phyloP scores from a whole-genome alignment of 495 filamentous ascomycete genomes.

The Schizothecium vesticola region DNA sequence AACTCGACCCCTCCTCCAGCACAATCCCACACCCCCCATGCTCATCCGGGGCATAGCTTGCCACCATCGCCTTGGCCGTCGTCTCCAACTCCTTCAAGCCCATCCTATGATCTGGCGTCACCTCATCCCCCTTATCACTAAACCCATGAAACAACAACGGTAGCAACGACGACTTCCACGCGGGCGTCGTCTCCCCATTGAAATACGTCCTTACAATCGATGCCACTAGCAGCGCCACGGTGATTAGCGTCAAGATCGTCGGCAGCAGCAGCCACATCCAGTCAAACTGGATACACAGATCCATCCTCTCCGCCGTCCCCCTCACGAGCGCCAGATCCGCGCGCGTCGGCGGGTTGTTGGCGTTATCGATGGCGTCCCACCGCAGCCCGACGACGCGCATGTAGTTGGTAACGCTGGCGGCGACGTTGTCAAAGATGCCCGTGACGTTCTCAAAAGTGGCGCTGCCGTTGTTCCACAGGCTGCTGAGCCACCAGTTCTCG shows the following conservation, averaged over 20 bases:
- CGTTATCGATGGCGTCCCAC: neutral
- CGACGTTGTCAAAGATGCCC: neutral
- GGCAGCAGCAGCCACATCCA: constrained; percentile 4
- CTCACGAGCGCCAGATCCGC: neutral
- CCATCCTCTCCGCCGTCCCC: neutral
- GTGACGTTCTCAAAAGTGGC: neutral
- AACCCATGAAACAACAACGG: constrained; percentile 12
- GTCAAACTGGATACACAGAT: constrained; percentile 2
- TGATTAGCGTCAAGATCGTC: neutral
- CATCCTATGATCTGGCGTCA: neutral
- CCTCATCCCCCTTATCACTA: neutral
- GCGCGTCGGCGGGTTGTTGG: neutral
- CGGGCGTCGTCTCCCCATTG: neutral
- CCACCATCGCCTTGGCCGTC: neutral
- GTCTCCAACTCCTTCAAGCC: neutral
- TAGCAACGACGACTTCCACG: constrained; percentile 8
- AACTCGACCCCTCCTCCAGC: neutral
- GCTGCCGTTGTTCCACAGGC: neutral
- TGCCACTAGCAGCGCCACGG: neutral
- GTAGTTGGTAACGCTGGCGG: neutral
- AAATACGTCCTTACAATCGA: neutral
- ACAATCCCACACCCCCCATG: neutral
- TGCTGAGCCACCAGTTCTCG: constrained; percentile 3
- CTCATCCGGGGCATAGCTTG: neutral
- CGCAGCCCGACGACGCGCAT: neutral